phyloP scores from a whole-genome alignment of 805 yeast species.

The Yamadazyma nakazawae region DNA sequence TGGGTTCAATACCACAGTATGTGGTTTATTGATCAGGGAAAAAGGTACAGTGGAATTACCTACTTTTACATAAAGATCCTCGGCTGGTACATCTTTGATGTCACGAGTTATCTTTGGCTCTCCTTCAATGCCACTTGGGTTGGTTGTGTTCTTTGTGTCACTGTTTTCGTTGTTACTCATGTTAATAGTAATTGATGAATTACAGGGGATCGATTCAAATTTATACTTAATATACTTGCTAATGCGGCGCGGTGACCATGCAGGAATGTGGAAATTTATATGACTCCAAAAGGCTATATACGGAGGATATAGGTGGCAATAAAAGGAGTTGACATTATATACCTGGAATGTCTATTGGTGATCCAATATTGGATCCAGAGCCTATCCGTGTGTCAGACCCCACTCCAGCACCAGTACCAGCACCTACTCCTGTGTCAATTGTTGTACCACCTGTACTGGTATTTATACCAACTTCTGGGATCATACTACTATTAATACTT shows the following conservation, averaged over 20 bases:
- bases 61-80: conserved; percentile 23
- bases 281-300: not conserved
- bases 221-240: conserved; percentile 2
- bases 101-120: conserved; percentile 1
- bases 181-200: not conserved
- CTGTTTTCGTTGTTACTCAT: conserved; percentile 1
- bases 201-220: not conserved
- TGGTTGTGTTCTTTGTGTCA: not conserved
- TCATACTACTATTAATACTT: conserved; percentile 41
- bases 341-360: not conserved
- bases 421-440: not conserved
- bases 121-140: not conserved
- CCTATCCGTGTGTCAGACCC: not conserved
- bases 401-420: not conserved
- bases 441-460: conserved; percentile 38
- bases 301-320: not conserved
- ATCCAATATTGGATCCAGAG: not conserved
- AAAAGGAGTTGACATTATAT: not conserved
- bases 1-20: conserved; percentile 26
- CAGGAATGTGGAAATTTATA: not conserved
- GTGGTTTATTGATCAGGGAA: conserved; percentile 37
- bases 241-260: conserved; percentile 5
- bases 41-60: conserved; percentile 39
- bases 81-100: not conserved
- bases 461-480: conserved; percentile 45